Conservation (phyloP, 2,329 filamentous ascomycete genomes). For the Nothophaeocryptopus gaeumannii region DNA sequence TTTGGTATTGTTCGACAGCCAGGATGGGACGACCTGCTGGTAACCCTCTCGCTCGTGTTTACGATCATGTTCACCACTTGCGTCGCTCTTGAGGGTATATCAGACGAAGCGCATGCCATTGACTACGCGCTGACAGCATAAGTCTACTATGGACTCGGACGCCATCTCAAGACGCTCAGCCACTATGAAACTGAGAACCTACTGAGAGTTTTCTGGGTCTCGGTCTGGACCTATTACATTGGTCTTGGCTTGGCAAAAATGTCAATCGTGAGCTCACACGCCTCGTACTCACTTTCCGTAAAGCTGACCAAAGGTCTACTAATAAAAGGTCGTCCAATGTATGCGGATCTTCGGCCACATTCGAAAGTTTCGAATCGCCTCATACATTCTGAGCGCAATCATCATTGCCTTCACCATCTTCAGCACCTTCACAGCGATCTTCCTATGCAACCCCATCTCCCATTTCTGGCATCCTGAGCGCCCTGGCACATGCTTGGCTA, state of each 20-base stretch:
- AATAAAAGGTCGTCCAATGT: slow-evolving; percentile 9
- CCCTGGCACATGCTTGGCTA: slow-evolving; percentile 17
- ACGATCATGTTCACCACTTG: not conserved
- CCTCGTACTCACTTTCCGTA: no score
- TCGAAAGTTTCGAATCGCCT: slow-evolving; percentile 5
- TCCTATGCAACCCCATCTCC: not conserved
- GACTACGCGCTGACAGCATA: not conserved
- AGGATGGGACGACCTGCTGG: slow-evolving; percentile 7
- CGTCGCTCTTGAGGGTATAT: not conserved
- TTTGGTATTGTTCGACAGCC: slow-evolving; percentile 3
- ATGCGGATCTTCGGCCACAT: slow-evolving; percentile 15
- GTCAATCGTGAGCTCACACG: no score
- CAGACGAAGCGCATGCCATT: not conserved
- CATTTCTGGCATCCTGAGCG: slow-evolving; percentile 23
- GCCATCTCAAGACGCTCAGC: slow-evolving; percentile 12
- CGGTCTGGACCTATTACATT: slow-evolving; percentile 15
- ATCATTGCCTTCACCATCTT: not conserved
- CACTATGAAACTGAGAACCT: not conserved
- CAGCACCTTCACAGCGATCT: not conserved
- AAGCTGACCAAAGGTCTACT: no score
- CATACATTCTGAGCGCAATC: not conserved
- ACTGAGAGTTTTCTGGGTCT: slow-evolving; percentile 11
- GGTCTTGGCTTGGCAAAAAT: slow-evolving; percentile 12
- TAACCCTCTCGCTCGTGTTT: not conserved
- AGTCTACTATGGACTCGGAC: slow-evolving; percentile 18